Base-by-base conservation (phyloP, 495 filamentous ascomycete species). In the Tuber calosporum region DNA sequence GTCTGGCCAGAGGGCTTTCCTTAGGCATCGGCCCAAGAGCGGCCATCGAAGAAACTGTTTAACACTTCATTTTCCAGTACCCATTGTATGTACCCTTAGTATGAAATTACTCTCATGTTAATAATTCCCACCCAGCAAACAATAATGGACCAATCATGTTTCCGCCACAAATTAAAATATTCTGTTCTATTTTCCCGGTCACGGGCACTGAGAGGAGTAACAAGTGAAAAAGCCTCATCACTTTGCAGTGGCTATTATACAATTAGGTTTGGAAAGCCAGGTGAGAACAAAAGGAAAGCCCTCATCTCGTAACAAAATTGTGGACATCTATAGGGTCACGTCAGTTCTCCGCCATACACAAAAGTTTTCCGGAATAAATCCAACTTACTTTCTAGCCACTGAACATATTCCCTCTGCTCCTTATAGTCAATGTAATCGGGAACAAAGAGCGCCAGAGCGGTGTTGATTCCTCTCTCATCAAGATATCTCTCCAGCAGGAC, bases 351-450 rank as follows among this genome's bases (percentile, higher is more conserved):
- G 40, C 5, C 11, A n/a, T 41, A 22, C 17, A n/a, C 4, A 42
- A 69, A 20, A 39, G n/a, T 17, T 15, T n/a, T n/a, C 67, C 3
- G 37, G 22, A 69, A 38, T 26, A 4, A 53, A 66, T 42, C n/a
- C 0, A 19, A 79, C 88, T 92, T 93, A 84, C 89, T 93, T 78
- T 90, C 88, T 82, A 99, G 85, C 95, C 95, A 99, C 74, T 86
- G 85, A 62, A 94, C 82, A 84, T 99, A 99, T 87, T 99, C 95
- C 87, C 89, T 92, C 89, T 99, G 94, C 88, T 99, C 95, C 89
- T 99, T 99, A 84, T 91, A 89, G 83, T 97, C 92, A 81, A 98
- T 94, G 85, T 97, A 99, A 82, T 98, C 94, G 69, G 93, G 93
- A 69, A 96, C 88, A 84, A 97, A 97, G 75, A 93, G 84, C 72